Conservation (phyloP, 371 early-diverging fungal species). For the Spiromyces aspiralis region DNA sequence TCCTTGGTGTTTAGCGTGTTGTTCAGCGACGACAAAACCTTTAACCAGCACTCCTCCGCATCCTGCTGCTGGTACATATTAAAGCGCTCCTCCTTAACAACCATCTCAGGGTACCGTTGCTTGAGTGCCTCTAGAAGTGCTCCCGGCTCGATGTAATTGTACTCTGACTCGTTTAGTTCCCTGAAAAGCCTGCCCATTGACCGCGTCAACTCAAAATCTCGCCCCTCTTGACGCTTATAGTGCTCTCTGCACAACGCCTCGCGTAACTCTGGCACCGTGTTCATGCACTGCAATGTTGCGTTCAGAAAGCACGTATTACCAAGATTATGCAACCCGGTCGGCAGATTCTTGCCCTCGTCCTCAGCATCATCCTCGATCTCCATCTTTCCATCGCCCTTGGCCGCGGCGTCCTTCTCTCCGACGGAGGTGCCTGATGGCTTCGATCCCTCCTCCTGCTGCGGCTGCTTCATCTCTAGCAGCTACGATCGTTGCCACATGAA, state of each 20-base stretch:
- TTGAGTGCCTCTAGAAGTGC: not conserved
- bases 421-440: too few relatives aligned
- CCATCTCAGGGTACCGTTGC: not conserved
- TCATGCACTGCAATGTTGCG: slow-evolving; percentile 89
- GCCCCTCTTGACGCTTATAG: too few relatives aligned
- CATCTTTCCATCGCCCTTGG: not conserved
- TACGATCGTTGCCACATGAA: too few relatives aligned
- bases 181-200: not conserved
- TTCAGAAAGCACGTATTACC: slow-evolving; percentile 98
- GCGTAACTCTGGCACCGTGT: slow-evolving; percentile 33
- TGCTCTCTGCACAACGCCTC: too few relatives aligned
- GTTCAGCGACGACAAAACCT: slow-evolving; percentile 14
- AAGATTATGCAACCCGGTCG: slow-evolving; percentile 77
- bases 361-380: not conserved
- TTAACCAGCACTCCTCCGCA: slow-evolving; percentile 94
- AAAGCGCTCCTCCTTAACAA: slow-evolving; percentile 28
- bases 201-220: not conserved
- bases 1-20: slow-evolving; percentile 2
- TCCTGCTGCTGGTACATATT: slow-evolving; percentile 84
- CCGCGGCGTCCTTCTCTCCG: too few relatives aligned
- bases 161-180: not conserved
- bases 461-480: too few relatives aligned
- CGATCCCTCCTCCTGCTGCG: too few relatives aligned
- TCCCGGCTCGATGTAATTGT: not conserved
- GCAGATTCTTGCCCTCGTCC: slow-evolving; percentile 28